Evolutionary conservation across 1,139 yeast species (phyloP).

Genomic region (Yamadazyma sp.): DNA sequence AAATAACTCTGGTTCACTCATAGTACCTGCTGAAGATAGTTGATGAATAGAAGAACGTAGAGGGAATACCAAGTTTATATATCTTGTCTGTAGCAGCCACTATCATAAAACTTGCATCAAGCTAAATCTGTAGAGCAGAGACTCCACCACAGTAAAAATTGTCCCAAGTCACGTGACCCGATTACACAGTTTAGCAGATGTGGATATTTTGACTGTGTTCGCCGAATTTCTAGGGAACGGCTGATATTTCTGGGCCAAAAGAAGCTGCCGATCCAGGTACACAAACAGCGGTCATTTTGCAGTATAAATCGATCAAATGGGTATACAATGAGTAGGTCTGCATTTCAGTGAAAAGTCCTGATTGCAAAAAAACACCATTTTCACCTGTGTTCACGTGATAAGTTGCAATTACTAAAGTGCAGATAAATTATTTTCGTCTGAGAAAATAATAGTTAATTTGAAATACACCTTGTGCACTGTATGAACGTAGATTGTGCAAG

Average conservation of each 20-base stretch:
- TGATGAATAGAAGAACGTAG: not conserved
- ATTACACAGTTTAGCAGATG: not conserved
- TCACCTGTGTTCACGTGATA: not conserved
- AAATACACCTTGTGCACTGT: not conserved
- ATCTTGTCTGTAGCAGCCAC: too few relatives aligned
- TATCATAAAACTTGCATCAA: too few relatives aligned
- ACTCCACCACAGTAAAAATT: not conserved
- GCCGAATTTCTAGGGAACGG: too few relatives aligned
- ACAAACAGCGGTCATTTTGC: not conserved
- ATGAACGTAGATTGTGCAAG: too few relatives aligned
- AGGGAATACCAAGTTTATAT: not conserved
- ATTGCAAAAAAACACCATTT: not conserved
- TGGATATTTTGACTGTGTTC: not conserved
- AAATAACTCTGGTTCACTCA: constrained; percentile 10
- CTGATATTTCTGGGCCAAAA: not conserved
- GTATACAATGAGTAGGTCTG: too few relatives aligned
- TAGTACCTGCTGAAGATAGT: not conserved
- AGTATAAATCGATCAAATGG: too few relatives aligned
- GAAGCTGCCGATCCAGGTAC: not conserved
- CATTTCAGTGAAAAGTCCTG: too few relatives aligned
- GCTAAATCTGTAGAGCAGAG: too few relatives aligned
- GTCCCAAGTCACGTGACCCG: not conserved
- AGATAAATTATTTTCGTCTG: not conserved
- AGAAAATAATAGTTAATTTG: not conserved
- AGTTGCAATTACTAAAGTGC: not conserved